phyloP scores from a whole-genome alignment of 371 early-diverging fungal genomes.

The Lichtheimia hyalospora region DNA sequence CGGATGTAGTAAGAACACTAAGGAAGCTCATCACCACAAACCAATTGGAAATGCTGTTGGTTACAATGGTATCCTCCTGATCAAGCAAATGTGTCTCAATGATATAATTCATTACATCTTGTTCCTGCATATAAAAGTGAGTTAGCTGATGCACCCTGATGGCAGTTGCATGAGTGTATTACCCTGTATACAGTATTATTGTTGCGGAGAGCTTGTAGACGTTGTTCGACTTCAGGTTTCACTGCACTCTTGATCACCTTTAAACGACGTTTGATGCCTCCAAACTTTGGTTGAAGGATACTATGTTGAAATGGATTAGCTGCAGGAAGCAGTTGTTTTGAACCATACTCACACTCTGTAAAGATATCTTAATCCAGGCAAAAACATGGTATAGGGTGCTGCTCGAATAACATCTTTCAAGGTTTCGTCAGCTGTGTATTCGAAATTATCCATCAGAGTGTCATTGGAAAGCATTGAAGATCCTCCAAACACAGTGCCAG shows the following conservation, averaged over 20 bases:
- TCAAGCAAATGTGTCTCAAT: neutral
- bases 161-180: no score
- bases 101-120: constrained; percentile 1
- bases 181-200: neutral
- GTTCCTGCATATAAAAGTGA: no score
- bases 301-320: neutral
- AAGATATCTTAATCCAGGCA: constrained; percentile 21
- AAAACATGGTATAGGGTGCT: constrained; percentile 15
- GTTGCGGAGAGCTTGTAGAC: neutral
- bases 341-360: constrained; percentile 21
- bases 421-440: constrained; percentile 8
- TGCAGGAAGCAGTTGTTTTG: no score
- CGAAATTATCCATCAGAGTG: constrained; percentile 8
- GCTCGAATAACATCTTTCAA: constrained; percentile 8
- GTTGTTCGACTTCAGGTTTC: neutral
- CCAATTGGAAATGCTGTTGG: constrained; percentile 13
- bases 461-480: neutral
- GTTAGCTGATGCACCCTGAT: no score
- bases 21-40: constrained; percentile 35
- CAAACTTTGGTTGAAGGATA: constrained; percentile 1
- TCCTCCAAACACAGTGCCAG: constrained; percentile 11
- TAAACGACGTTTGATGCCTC: neutral
- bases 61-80: neutral
- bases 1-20: constrained; percentile 31
- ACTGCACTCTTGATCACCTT: constrained; percentile 1